These are phyloP conservation scores for Exsudoporus floridanus DNA, from an alignment of 1,284 basidiomycete species.

Conservation along the genomic window DNA sequence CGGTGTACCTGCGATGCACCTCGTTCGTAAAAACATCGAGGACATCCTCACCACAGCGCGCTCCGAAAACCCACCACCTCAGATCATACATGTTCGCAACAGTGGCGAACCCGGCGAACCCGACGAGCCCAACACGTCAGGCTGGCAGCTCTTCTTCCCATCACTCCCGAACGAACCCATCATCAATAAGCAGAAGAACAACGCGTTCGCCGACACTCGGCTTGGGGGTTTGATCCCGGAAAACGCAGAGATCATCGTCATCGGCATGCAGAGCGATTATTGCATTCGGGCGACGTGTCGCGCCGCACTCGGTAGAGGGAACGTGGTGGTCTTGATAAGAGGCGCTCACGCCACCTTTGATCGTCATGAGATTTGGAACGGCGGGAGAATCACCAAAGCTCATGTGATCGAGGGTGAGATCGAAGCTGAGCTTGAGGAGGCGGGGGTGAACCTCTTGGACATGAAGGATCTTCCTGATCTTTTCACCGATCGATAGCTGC, in stretches of 20 bases:
- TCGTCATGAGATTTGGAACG: slow-evolving; percentile 57
- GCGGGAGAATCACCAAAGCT: slow-evolving; percentile 52
- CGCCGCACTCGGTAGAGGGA: slow-evolving; percentile 59
- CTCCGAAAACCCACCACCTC: slow-evolving; percentile 45
- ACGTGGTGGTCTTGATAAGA: slow-evolving; percentile 59
- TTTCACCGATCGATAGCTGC: slow-evolving; percentile 46
- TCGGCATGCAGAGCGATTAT: slow-evolving; percentile 67
- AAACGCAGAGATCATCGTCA: slow-evolving; percentile 60
- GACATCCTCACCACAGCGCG: slow-evolving; percentile 53
- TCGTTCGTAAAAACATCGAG: slow-evolving; percentile 49
- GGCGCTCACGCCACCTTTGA: slow-evolving; percentile 68
- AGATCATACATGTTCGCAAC: slow-evolving; percentile 67
- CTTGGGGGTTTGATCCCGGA: slow-evolving; percentile 48
- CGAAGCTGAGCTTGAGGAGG: slow-evolving; percentile 60
- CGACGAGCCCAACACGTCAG: slow-evolving; percentile 51
- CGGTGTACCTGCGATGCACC: slow-evolving; percentile 50
- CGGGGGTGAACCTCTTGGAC: slow-evolving; percentile 60
- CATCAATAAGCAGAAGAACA: slow-evolving; percentile 68
- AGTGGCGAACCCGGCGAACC: slow-evolving; percentile 56
- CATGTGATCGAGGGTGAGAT: slow-evolving; percentile 38
- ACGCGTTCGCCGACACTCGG: slow-evolving; percentile 60
- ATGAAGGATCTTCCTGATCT: slow-evolving; percentile 60
- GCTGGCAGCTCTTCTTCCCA: slow-evolving; percentile 58
- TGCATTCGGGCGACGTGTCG: slow-evolving; percentile 64
- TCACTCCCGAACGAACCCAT: slow-evolving; percentile 50